Conservation (phyloP, 305 asterid genomes). For the Plantago coronopus region DNA sequence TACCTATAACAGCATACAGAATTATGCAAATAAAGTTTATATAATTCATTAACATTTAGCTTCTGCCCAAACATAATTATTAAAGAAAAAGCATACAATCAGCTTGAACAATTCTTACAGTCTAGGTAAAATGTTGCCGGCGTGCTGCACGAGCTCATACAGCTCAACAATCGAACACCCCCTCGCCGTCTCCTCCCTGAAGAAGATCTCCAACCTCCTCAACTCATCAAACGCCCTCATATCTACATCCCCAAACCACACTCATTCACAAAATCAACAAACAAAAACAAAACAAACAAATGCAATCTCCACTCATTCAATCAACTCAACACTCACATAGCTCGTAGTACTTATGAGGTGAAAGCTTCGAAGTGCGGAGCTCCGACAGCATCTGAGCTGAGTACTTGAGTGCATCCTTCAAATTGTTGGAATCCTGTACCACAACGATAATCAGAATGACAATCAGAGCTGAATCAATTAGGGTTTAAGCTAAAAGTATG, state of each 20-base stretch:
- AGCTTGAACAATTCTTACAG: slow-evolving; percentile 45
- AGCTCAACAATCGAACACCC: slow-evolving; percentile 94
- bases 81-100: no score
- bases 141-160: slow-evolving; percentile 98
- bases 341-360: slow-evolving; percentile 96
- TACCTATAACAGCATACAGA: slow-evolving; percentile 45
- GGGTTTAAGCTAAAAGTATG: slow-evolving; percentile 37
- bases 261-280: slow-evolving; percentile 11
- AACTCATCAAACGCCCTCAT: slow-evolving; percentile 97
- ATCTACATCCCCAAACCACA: slow-evolving; percentile 46
- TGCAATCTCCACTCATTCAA: slow-evolving; percentile 8
- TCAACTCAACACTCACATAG: slow-evolving; percentile 62
- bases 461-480: slow-evolving; percentile 32
- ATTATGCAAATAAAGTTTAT: no score
- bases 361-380: slow-evolving; percentile 93
- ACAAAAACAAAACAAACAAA: slow-evolving; percentile 14
- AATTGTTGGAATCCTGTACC: slow-evolving; percentile 78
- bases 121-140: slow-evolving; percentile 97
- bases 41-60: slow-evolving; percentile 13
- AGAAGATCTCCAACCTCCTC: slow-evolving; percentile 88
- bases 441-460: slow-evolving; percentile 22
- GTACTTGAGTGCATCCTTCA: slow-evolving; percentile 91
- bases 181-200: slow-evolving; percentile 78
- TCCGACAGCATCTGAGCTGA: slow-evolving; percentile 99
- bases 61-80: not conserved